Evolutionary conservation across 1,139 yeast species (phyloP), one percentile per base, ranked within the genome.

Genomic region (Debaryomyces robertsiae): DNA sequence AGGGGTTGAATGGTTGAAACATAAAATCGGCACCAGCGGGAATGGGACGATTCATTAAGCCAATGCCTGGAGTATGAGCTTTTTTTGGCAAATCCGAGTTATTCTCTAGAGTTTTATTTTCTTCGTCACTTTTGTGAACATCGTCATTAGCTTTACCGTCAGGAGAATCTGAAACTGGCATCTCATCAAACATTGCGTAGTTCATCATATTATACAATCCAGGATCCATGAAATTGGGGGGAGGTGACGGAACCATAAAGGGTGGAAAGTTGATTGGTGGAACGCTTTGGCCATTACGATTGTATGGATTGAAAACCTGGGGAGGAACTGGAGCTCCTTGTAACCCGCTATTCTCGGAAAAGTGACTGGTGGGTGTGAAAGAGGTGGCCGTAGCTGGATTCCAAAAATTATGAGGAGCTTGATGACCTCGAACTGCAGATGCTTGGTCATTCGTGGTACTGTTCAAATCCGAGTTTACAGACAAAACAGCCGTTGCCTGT

Each of bases 331-430:
- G 46, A 23, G 42, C 42, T 9, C 46, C 49, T 7, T 30, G 39
- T 18, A 42, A 31, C 3, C 46, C 47, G n/a, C 43, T 46, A 3
- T 46, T 49, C 18, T 62, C 66, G 53, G 59, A 58, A 33, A 66
- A 64, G 45, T 67, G 62, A 39, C 54, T 61, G 5, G 55, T 53
- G 18, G 86, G 83, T 13, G 80, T 78, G 53, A 81, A 81, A 2
- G 81, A 62, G 9, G 81, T 61, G 2, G 83, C 81, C 13, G 82
- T 64, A 3, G 84, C 85, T 0, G 85, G 85, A 54, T 81, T 80
- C 87, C 87, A 82, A 49, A 80, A 77, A 50, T 67, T 75, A 31
- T 68, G 75, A 11, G 58, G 54, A 14, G 42, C 48, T 5, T 44
- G 46, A 7, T 34, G 18, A 4, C 34, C 17, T 3, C 41, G 43